These are phyloP conservation scores for Wickerhamiella nectarea DNA, from an alignment of 805 yeast species.

Conservation along the genomic window DNA sequence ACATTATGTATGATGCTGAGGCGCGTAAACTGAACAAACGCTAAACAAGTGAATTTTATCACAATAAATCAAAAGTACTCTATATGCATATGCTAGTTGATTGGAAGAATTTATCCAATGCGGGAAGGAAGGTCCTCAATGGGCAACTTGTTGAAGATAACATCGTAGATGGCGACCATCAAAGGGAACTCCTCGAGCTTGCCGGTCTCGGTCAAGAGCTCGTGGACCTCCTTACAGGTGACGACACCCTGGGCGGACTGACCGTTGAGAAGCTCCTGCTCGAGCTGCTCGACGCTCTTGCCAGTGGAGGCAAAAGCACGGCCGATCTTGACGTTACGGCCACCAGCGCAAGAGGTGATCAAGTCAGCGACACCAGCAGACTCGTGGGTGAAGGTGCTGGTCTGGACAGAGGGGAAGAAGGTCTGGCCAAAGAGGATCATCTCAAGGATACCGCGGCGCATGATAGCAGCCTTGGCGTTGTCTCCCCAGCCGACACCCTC, in stretches of 20 bases:
- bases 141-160: constrained; percentile 59
- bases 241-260: constrained; percentile 94
- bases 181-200: constrained; percentile 65
- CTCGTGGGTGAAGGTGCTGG: constrained; percentile 80
- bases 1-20: too few species aligned
- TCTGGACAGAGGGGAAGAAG: constrained; percentile 63
- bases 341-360: constrained; percentile 95
- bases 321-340: constrained; percentile 90
- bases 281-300: constrained; percentile 67
- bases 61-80: background rate
- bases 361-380: constrained; percentile 97
- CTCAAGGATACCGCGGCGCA: constrained; percentile 89
- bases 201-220: constrained; percentile 45
- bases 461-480: constrained; percentile 94
- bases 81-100: background rate
- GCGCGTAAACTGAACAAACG: too few species aligned
- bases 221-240: constrained; percentile 85
- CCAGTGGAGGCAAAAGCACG: constrained; percentile 70
- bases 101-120: constrained; percentile 1
- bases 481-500: constrained; percentile 99
- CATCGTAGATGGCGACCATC: constrained; percentile 65
- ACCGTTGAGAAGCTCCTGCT: constrained; percentile 77
- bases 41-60: too few species aligned
- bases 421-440: constrained; percentile 71
- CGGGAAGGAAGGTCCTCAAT: constrained; percentile 58